Conservation (phyloP, 2,329 filamentous ascomycete genomes). For the Apiospora hydei region DNA sequence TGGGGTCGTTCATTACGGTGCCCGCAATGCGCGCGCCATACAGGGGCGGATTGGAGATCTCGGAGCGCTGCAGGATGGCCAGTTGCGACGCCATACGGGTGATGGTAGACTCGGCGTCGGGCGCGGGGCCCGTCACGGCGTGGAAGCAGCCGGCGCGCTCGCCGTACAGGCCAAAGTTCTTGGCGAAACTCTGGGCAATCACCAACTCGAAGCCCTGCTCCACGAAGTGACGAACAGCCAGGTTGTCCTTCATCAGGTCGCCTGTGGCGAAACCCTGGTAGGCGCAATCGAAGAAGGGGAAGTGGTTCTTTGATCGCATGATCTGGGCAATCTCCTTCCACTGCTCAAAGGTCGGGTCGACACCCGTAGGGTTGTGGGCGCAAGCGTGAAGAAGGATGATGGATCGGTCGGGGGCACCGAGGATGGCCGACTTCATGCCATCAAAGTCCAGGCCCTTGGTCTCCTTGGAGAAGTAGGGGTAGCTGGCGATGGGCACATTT, state of each 20-base stretch:
- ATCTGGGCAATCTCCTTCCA: slow-evolving; percentile 89
- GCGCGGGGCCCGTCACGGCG: slow-evolving; percentile 77
- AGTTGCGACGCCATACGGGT: slow-evolving; percentile 83
- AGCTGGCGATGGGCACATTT: slow-evolving; percentile 76
- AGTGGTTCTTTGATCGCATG: slow-evolving; percentile 80
- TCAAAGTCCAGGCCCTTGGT: slow-evolving; percentile 93
- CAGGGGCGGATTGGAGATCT: slow-evolving; percentile 96
- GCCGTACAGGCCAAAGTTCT: slow-evolving; percentile 97
- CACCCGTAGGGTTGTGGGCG: slow-evolving; percentile 97
- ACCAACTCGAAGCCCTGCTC: slow-evolving; percentile 89
- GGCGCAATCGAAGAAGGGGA: slow-evolving; percentile 98
- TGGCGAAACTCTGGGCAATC: slow-evolving; percentile 93
- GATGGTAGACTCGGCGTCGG: slow-evolving; percentile 69
- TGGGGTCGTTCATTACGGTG: slow-evolving; percentile 81
- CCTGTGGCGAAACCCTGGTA: slow-evolving; percentile 99
- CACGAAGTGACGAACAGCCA: slow-evolving; percentile 93
- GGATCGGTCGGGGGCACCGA: slow-evolving; percentile 76
- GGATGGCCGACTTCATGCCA: slow-evolving; percentile 79
- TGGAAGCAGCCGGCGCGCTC: slow-evolving; percentile 97
- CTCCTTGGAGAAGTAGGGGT: slow-evolving; percentile 91
- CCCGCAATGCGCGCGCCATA: slow-evolving; percentile 92
- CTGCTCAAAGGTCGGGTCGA: slow-evolving; percentile 92
- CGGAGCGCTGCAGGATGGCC: slow-evolving; percentile 91
- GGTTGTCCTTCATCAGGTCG: slow-evolving; percentile 82
- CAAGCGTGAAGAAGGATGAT: slow-evolving; percentile 94